Evolutionary conservation across 2,329 filamentous ascomycete genomes (phyloP), one percentile per base, ranked within the genome.

Genomic region (Metarhizium anisopliae): DNA sequence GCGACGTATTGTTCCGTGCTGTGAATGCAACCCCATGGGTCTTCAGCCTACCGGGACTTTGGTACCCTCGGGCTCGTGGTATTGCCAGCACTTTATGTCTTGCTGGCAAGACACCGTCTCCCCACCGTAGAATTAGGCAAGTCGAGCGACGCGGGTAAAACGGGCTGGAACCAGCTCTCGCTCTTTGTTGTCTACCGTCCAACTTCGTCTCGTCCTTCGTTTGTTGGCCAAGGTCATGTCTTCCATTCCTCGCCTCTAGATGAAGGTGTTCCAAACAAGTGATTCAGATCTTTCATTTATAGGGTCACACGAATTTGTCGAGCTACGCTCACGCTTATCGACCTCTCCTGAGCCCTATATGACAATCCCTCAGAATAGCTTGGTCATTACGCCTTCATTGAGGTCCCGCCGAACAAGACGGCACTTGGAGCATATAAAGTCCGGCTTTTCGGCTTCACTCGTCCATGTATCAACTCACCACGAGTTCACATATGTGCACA

Each of bases 251-350:
- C 61, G 63, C 62, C 66, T 71, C 62, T 62, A 58, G 62, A 63
- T 63, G 64, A 61, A 57, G 63, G 64, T 68, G 66, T 68, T 62
- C 67, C 61, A 69, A 70, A 68, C 62, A 66, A 61, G 58, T 67
- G 67, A 64, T 68, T 68, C 66, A 70, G 62, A 66, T 70, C 62
- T 62, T 66, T 63, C 58, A 65, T 67, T 64, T 67, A 63, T 68
- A 66, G 62, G 63, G 68, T 71, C 62, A 64, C 64, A 70, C 70
- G 69, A 49, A 59, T 60, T 61, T 60, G 54, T 63, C 56, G 59
- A 62, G 62, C 65, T 65, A 62, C 64, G 61, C 61, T 63, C 61
- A 59, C 57, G 59, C 65, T 65, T 67, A 25, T 45, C 32, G 8
- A 36, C 20, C 50, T 51, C 47, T 8, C 50, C 30, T 13, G 2